Conservation (phyloP, 257 asterid species). For the Nicotiana knightiana region DNA sequence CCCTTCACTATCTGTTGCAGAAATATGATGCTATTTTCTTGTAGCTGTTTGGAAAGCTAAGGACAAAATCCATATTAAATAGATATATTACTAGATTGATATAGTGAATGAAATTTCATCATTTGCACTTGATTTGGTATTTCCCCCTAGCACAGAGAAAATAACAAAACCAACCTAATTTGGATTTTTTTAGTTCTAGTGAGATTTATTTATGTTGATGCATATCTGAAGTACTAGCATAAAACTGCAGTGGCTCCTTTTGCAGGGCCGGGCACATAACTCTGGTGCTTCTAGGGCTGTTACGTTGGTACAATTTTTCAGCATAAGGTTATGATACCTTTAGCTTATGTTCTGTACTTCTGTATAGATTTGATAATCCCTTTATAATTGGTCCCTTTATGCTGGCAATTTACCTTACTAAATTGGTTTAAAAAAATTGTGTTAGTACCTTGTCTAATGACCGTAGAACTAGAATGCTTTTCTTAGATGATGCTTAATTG, state of each 20-base stretch:
- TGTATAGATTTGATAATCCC: neutral
- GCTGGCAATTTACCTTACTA: no score
- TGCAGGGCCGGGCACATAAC: neutral
- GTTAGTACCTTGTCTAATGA: neutral
- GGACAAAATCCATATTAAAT: no score
- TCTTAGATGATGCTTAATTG: neutral
- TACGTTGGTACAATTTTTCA: neutral
- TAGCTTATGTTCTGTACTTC: neutral
- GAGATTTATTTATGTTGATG: neutral
- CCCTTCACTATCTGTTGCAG: no score
- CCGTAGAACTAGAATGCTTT: neutral
- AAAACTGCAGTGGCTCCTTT: neutral
- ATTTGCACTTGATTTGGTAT: neutral
- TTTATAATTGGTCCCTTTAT: no score
- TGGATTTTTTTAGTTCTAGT: neutral
- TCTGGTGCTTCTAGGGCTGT: neutral
- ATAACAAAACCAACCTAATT: no score
- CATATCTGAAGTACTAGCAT: neutral
- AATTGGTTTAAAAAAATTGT: no score
- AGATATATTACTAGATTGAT: no score
- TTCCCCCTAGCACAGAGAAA: neutral
- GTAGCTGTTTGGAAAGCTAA: no score
- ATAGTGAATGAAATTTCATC: no score
- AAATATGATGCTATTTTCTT: no score
- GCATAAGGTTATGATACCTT: neutral